Base-by-base conservation (phyloP, 2,329 filamentous ascomycete genomes). In the Exophiala oligosperma region DNA sequence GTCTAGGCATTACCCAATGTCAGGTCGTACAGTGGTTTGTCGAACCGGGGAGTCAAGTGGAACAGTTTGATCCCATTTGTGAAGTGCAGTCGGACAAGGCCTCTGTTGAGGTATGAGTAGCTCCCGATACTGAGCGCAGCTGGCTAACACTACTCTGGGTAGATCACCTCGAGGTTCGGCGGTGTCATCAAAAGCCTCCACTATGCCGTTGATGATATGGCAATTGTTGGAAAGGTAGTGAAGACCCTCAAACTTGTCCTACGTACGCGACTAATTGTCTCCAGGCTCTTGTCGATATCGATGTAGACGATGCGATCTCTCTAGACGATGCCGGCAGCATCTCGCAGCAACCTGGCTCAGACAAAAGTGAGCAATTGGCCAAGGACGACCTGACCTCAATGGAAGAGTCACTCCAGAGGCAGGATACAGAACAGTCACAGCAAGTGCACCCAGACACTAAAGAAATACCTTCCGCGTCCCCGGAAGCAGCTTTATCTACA, bases 21-120 rank as follows among this genome's bases (percentile, higher is more conserved):
- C 94, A 99, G 76, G 91, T 99, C 69, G 97, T 97, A 69, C 93
- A 97, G 79, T 99, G 94, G 94, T 99, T 97, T 73, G 93, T 99
- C 65, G 89, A 97, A 76, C 92, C 94, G 49, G 93, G 92, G 59
- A 93, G 94, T 41, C 87, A 89, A 59, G 92, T 99, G 66, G 92
- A 97, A 78, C 93, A 99, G 78, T 99, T 96, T 82, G 94, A 95
- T 67, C 94, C 92, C 60, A 83, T 99, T 51, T 97, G 94, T 77
- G 94, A 99, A 77, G 94, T 99, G 40, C 93, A 97, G 74, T 97
- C 92, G 69, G 94, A 99, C 77, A 99, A 99, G 76, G 94, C 94
- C 24, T 81, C 83, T 47, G 81, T 87, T n/a, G 84, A 97, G 57
- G 57, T 56, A 40, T 28, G 26, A 28, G 26, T 28, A 21, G 24